phyloP scores from a whole-genome alignment of 2,329 filamentous ascomycete species.

The Mycosphaerella sp. region DNA sequence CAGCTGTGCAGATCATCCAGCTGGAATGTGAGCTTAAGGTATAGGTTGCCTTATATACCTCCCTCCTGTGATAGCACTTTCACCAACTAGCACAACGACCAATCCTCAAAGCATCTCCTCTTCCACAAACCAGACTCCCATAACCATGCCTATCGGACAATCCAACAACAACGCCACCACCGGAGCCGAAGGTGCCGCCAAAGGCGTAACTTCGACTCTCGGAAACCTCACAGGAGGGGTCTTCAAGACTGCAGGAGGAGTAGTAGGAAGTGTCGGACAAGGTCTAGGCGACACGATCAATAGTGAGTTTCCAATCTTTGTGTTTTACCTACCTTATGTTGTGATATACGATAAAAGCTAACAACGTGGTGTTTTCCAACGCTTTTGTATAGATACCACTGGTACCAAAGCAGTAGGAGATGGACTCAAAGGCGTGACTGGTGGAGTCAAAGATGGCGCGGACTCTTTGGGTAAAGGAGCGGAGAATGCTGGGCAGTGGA shows the following conservation, averaged over 20 bases:
- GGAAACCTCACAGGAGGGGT: constrained; percentile 53
- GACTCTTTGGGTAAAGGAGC: constrained; percentile 41
- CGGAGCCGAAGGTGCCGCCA: constrained; percentile 29
- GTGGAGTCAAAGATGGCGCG: constrained; percentile 42
- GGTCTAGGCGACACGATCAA: constrained; percentile 44
- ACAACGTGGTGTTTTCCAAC: too few relatives aligned
- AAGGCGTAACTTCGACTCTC: constrained; percentile 31
- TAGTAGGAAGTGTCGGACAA: constrained; percentile 45
- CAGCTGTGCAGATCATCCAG: not conserved
- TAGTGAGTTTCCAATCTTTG: too few relatives aligned
- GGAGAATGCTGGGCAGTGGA: constrained; percentile 45
- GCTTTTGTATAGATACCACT: constrained; percentile 37
- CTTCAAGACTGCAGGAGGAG: constrained; percentile 48
- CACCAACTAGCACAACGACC: too few relatives aligned
- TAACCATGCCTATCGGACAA: constrained; percentile 12
- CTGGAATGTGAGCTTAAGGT: too few relatives aligned
- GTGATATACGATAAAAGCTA: too few relatives aligned
- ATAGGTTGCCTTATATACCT: too few relatives aligned
- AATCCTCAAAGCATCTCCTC: too few relatives aligned
- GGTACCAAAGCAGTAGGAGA: constrained; percentile 41
- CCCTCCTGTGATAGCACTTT: too few relatives aligned
- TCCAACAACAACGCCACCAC: constrained; percentile 12
- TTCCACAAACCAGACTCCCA: too few relatives aligned
- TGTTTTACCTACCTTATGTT: too few relatives aligned
- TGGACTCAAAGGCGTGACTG: constrained; percentile 39